phyloP scores from a whole-genome alignment of 352 stramenopile species.

The Globisporangium carolinianum region DNA sequence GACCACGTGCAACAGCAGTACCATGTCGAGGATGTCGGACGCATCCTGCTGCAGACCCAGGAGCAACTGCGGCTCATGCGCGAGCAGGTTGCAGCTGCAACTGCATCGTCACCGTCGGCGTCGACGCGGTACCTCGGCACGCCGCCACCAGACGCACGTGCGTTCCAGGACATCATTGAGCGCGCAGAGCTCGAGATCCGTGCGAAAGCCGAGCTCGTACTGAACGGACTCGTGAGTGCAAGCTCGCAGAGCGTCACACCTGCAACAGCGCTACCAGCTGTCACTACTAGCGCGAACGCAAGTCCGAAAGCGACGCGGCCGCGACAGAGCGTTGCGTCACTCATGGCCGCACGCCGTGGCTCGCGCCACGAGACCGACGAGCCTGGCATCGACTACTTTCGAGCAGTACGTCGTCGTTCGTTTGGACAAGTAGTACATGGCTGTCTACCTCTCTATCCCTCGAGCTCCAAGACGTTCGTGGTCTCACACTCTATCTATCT shows the following conservation, averaged over 20 bases:
- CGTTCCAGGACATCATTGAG: constrained; percentile 66
- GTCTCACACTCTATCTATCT: not conserved
- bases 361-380: constrained; percentile 11
- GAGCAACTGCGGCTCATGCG: constrained; percentile 70
- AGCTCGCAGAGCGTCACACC: constrained; percentile 14
- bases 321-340: constrained; percentile 15
- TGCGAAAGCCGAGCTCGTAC: constrained; percentile 76
- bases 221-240: constrained; percentile 56
- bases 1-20: constrained; percentile 73
- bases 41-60: constrained; percentile 76
- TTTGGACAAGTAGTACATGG: not conserved
- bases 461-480: no score
- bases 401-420: constrained; percentile 19
- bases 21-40: constrained; percentile 76
- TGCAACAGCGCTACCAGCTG: constrained; percentile 8
- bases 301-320: constrained; percentile 3
- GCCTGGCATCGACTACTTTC: constrained; percentile 38
- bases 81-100: constrained; percentile 51
- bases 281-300: constrained; percentile 12
- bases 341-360: constrained; percentile 4
- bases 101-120: constrained; percentile 19
- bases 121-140: constrained; percentile 20
- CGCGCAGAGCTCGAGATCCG: constrained; percentile 60
- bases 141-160: constrained; percentile 26
- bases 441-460: no score